A percentile compares a stretch with the other conserved stretches of the same genome.
Evolutionary conservation across 2,329 filamentous ascomycete genomes (phyloP).

Genomic region (Beauveria scarabaeidicola): DNA sequence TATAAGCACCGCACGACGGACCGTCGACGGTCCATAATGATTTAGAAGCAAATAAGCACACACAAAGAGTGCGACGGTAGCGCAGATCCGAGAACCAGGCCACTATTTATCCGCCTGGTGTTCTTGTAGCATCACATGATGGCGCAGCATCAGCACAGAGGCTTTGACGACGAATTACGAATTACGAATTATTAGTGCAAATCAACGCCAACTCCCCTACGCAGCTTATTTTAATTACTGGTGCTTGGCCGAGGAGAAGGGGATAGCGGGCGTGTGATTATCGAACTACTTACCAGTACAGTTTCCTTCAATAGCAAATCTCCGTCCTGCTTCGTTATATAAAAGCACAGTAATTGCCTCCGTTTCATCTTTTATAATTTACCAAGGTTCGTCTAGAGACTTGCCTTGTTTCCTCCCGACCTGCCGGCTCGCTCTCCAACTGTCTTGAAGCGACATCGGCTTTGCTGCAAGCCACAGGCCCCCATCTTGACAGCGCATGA

Average conservation of each 20-base stretch:
- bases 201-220: slow-evolving; percentile 3
- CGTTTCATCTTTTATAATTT: neutral
- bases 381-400: neutral
- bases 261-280: neutral
- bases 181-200: no score
- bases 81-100: neutral
- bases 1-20: neutral
- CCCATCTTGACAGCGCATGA: slow-evolving; percentile 3
- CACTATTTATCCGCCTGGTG: neutral
- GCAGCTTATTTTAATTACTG: neutral
- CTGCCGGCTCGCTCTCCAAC: neutral
- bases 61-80: neutral
- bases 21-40: no score
- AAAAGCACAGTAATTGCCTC: no score
- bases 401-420: neutral
- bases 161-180: neutral
- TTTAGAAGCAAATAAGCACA: neutral
- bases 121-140: slow-evolving; percentile 4
- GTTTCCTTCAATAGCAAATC: no score
- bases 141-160: neutral
- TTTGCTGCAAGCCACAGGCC: neutral
- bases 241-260: neutral
- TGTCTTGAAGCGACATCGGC: no score
- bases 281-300: no score
- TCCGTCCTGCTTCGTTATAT: no score